Percentiles rank a stretch among this genome's conserved stretches.
phyloP scores from a whole-genome alignment of 768 basidiomycete genomes.

The Phanerochaete carnosa region DNA sequence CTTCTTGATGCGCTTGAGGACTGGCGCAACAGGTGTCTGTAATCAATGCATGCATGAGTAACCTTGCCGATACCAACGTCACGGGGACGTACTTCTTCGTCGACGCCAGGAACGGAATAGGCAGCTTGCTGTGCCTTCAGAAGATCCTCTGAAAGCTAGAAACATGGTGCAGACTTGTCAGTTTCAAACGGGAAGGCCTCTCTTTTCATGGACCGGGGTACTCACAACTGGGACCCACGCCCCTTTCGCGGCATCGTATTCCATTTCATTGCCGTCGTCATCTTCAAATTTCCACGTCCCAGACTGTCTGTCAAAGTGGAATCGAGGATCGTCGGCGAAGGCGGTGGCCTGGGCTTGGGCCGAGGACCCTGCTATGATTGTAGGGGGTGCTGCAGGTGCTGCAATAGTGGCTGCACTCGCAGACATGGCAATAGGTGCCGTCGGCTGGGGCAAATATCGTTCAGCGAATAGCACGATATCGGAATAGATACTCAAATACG shows the following conservation, averaged over 20 bases:
- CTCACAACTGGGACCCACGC: conserved; percentile 85
- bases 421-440: background rate
- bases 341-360: conserved; percentile 56
- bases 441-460: conserved; percentile 9
- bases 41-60: background rate
- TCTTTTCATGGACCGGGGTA: background rate
- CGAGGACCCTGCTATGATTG: conserved; percentile 48
- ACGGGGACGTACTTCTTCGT: conserved; percentile 72
- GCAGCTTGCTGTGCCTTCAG: conserved; percentile 91
- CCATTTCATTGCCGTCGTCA: conserved; percentile 86
- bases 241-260: conserved; percentile 76
- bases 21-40: conserved; percentile 85
- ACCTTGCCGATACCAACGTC: background rate
- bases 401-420: background rate
- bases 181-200: background rate
- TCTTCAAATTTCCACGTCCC: conserved; percentile 89
- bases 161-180: background rate
- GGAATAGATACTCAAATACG: background rate
- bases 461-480: background rate
- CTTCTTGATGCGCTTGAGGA: conserved; percentile 78
- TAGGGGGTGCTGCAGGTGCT: conserved; percentile 17
- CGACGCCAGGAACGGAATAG: conserved; percentile 89
- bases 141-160: conserved; percentile 85
- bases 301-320: conserved; percentile 73
- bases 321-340: conserved; percentile 79